Percentiles rank a stretch among this genome's conserved stretches.
These are phyloP conservation scores for Fusarium brevicatenulatum DNA, from an alignment of 2,329 filamentous ascomycete genomes.

Conservation along the genomic window DNA sequence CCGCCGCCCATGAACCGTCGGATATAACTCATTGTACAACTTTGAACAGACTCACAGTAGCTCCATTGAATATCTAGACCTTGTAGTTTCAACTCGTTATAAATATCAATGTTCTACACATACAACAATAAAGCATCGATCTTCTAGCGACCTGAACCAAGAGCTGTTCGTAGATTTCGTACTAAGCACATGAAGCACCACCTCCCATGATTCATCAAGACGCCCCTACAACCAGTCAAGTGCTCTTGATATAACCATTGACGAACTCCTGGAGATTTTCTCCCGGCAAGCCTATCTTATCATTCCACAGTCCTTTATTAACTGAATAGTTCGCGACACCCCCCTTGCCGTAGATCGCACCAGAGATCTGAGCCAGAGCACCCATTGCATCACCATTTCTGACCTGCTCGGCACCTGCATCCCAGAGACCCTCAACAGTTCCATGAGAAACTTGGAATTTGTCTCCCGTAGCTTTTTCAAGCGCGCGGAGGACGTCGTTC, in stretches of 20 bases:
- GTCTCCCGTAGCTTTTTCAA: neutral
- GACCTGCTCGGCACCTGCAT: neutral
- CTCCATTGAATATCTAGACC: neutral
- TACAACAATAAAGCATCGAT: neutral
- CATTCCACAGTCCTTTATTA: neutral
- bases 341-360: neutral
- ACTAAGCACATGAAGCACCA: neutral
- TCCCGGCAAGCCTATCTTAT: neutral
- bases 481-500: neutral
- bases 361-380: neutral
- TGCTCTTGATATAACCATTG: rapidly evolving
- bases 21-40: neutral
- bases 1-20: neutral
- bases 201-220: rapidly evolving
- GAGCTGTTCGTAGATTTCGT: neutral
- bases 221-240: neutral
- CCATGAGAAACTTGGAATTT: neutral
- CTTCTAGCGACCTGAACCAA: neutral
- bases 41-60: neutral
- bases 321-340: neutral
- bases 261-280: neutral
- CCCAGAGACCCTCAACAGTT: neutral
- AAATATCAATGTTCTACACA: neutral
- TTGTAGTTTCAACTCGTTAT: rapidly evolving
- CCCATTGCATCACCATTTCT: neutral